Conservation (phyloP, 2,329 filamentous ascomycete genomes). For the Fusarium nisikadoi region DNA sequence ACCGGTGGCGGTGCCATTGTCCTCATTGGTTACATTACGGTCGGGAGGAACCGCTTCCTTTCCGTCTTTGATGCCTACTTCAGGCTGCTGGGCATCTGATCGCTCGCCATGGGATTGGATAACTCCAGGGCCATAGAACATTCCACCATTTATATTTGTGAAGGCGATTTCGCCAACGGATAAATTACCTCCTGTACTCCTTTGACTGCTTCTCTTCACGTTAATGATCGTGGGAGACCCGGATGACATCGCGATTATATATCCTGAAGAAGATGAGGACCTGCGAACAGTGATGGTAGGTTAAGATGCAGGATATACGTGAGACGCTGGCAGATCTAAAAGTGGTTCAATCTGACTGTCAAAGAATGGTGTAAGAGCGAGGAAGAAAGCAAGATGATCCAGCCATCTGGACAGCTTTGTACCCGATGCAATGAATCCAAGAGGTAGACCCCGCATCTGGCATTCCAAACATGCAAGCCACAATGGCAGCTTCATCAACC, state of each 20-base stretch:
- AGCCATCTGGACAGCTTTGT: not conserved
- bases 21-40: not conserved
- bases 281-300: fast-evolving
- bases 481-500: not conserved
- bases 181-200: not conserved
- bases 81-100: not conserved
- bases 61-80: not conserved
- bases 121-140: not conserved
- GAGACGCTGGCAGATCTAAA: fast-evolving
- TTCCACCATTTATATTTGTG: not conserved
- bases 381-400: not conserved
- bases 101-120: not conserved
- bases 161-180: not conserved
- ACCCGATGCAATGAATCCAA: not conserved
- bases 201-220: not conserved
- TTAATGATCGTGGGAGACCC: not conserved
- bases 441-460: not conserved
- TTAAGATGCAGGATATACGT: fast-evolving
- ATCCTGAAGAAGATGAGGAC: not conserved
- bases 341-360: not conserved
- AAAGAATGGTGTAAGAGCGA: fast-evolving
- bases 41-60: fast-evolving
- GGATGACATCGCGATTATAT: fast-evolving
- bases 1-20: fast-evolving
- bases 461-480: not conserved